Conservation (phyloP, 257 asterid genomes). For the Nicotiana otophora region DNA sequence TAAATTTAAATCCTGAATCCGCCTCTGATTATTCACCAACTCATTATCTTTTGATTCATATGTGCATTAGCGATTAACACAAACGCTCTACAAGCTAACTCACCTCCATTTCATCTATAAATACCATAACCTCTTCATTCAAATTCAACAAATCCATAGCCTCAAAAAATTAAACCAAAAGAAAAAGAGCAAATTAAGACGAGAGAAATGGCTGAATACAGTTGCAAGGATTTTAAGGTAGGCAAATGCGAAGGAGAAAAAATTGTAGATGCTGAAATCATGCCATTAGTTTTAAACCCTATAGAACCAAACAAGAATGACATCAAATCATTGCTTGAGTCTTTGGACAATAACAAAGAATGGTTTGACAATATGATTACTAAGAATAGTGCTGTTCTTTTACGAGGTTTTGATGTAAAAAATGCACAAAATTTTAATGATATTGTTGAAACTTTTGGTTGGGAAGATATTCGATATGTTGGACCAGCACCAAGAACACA, state of each 20-base stretch:
- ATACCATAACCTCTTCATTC: background rate
- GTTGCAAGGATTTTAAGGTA: constrained; percentile 60
- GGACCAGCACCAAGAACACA: constrained; percentile 89
- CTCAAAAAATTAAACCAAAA: background rate
- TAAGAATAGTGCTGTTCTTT: constrained; percentile 67
- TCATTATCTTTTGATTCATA: background rate
- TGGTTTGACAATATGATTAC: constrained; percentile 73
- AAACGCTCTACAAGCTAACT: background rate
- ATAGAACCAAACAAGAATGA: constrained; percentile 23
- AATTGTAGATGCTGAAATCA: constrained; percentile 57
- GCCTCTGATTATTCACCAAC: background rate
- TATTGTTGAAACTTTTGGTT: constrained; percentile 52
- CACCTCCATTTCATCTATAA: background rate
- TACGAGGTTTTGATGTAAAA: constrained; percentile 60
- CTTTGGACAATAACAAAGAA: constrained; percentile 44
- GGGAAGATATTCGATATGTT: constrained; percentile 81
- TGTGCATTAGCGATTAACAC: background rate
- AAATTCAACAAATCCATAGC: background rate
- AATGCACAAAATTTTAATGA: constrained; percentile 65
- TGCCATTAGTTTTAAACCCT: constrained; percentile 68
- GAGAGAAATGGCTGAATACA: constrained; percentile 39
- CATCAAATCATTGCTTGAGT: constrained; percentile 27
- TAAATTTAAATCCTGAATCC: too few relatives aligned
- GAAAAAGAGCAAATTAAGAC: background rate
- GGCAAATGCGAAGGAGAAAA: constrained; percentile 84